Evolutionary conservation across 208 protist species (phyloP).

Genomic region (Polymyxa betae): DNA sequence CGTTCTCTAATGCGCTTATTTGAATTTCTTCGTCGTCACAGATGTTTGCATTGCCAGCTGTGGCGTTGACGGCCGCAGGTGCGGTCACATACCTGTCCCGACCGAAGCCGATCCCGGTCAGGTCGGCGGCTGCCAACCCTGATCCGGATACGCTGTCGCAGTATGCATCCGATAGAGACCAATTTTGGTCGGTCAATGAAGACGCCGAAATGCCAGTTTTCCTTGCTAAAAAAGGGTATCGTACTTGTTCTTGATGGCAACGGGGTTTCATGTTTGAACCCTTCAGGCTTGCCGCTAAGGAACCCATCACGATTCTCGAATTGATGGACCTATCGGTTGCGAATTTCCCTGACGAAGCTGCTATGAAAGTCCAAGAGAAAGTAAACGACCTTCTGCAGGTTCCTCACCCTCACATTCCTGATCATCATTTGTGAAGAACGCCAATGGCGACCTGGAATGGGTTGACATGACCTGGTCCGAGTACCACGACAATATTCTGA

Average conservation of each 20-base stretch:
- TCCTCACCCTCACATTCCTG: neutral
- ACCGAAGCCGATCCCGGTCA: neutral
- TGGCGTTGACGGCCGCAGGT: neutral
- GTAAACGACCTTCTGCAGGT: neutral
- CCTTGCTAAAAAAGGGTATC: neutral
- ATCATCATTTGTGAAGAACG: neutral
- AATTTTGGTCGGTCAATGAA: neutral
- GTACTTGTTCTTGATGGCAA: neutral
- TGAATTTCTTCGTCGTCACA: no score
- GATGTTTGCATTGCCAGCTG: neutral
- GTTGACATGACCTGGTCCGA: neutral
- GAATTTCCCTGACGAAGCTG: neutral
- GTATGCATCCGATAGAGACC: neutral
- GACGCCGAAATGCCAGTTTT: neutral
- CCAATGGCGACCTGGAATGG: neutral
- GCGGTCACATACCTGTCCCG: neutral
- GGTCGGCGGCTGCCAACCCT: neutral
- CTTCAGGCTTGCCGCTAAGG: neutral
- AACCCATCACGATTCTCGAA: neutral
- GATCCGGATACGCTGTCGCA: slow-evolving; percentile 6
- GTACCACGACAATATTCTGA: neutral
- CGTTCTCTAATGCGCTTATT: no score
- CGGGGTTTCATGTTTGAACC: neutral
- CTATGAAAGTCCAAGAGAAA: slow-evolving; percentile 3
- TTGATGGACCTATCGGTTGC: neutral